These are phyloP conservation scores for Fusarium bulbicola DNA, from an alignment of 2,329 filamentous ascomycete genomes.

Conservation along the genomic window DNA sequence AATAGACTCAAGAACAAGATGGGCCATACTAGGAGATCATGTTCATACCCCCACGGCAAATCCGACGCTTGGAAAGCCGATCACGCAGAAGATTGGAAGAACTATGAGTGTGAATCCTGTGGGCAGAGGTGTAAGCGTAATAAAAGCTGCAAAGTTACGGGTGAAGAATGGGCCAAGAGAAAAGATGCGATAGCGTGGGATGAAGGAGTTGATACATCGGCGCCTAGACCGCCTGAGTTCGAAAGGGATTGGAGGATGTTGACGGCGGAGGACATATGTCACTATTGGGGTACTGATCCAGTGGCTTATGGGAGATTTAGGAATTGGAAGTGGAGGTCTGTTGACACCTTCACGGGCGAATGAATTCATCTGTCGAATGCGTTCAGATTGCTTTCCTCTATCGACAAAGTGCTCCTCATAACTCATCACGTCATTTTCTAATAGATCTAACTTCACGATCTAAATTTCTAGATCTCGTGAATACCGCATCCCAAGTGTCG, in stretches of 20 bases:
- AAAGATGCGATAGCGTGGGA: background rate
- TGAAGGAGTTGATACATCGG: background rate
- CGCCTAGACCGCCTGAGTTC: slow-evolving; percentile 1
- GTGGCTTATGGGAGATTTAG: background rate
- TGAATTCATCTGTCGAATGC: background rate
- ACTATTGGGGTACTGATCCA: background rate
- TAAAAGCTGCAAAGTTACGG: background rate
- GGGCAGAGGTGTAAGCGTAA: background rate
- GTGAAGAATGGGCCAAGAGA: background rate
- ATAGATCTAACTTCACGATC: fast-evolving
- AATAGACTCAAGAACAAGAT: background rate
- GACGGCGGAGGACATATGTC: background rate
- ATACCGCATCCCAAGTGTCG: slow-evolving; percentile 48
- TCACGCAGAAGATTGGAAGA: background rate
- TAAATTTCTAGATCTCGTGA: slow-evolving; percentile 9
- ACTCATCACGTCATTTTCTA: background rate
- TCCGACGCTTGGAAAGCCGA: background rate
- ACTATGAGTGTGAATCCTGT: background rate
- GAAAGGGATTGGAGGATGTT: slow-evolving; percentile 4
- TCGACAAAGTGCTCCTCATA: background rate
- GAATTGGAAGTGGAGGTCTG: slow-evolving; percentile 12
- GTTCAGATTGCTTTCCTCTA: background rate
- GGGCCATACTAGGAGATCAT: background rate
- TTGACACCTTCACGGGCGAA: background rate
- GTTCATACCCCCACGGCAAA: background rate